phyloP scores from a whole-genome alignment of 192 early-diverging fungal genomes.

The Chytriomyces hyalinus region DNA sequence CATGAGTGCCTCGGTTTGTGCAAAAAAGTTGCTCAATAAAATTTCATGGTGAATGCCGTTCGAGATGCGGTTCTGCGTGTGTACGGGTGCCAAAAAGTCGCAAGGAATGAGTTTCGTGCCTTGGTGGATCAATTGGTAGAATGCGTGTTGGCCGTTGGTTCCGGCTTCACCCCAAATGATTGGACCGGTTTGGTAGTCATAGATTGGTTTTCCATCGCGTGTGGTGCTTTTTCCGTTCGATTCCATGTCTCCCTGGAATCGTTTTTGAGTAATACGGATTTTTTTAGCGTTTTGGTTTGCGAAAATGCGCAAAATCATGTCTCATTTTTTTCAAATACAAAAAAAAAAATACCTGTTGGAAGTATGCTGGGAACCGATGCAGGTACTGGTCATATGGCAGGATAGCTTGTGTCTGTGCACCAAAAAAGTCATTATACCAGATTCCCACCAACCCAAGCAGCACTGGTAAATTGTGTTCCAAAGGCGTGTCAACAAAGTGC shows the following conservation, averaged over 20 bases:
- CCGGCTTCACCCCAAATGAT: constrained; percentile 99
- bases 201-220: constrained; percentile 77
- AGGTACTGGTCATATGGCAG: constrained; percentile 99
- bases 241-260: constrained; percentile 93
- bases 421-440: constrained; percentile 99
- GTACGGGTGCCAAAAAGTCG: constrained; percentile 95
- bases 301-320: not conserved
- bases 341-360: constrained; percentile 77
- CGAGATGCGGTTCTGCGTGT: constrained; percentile 90
- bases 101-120: constrained; percentile 95
- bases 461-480: constrained; percentile 93
- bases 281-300: not conserved
- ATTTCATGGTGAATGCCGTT: constrained; percentile 91
- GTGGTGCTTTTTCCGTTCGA: constrained; percentile 96
- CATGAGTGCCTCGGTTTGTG: constrained; percentile 98
- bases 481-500: constrained; percentile 88
- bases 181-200: constrained; percentile 85
- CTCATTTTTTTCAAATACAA: constrained; percentile 31
- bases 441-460: constrained; percentile 87
- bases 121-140: constrained; percentile 99
- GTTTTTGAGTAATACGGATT: too few species aligned
- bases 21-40: constrained; percentile 98
- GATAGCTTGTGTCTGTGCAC: constrained; percentile 90
- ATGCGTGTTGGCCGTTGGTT: constrained; percentile 99
- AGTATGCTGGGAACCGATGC: constrained; percentile 97